A percentile compares a stretch with the other conserved stretches of the same genome.
Evolutionary conservation across 441 rosid genomes (phyloP).

Genomic region (Geranium incanum): DNA sequence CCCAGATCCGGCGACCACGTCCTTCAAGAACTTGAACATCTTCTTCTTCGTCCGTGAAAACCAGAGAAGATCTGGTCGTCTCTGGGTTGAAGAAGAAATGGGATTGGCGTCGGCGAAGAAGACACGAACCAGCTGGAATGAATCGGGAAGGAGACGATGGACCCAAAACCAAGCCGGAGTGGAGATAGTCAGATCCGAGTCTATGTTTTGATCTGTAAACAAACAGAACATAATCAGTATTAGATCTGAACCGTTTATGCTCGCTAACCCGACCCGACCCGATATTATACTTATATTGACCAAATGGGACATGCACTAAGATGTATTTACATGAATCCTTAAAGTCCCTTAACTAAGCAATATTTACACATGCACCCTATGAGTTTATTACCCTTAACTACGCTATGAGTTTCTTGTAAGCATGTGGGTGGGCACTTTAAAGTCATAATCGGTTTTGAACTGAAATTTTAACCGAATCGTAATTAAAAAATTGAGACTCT

Average conservation of each 20-base stretch:
- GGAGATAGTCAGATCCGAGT: slow-evolving; percentile 7
- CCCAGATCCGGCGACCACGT: slow-evolving; percentile 92
- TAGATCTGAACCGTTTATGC: background rate
- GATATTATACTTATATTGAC: too few species aligned
- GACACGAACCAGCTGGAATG: background rate
- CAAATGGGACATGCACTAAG: too few species aligned
- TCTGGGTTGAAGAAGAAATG: background rate
- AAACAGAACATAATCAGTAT: background rate
- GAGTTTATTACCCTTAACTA: too few species aligned
- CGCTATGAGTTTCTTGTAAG: too few species aligned
- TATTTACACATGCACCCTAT: too few species aligned
- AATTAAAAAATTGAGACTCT: too few species aligned
- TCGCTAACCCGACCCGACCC: background rate
- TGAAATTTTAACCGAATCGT: too few species aligned
- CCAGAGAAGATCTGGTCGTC: background rate
- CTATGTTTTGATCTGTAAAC: background rate
- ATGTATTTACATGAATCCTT: too few species aligned
- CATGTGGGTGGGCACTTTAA: too few species aligned
- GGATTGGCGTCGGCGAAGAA: background rate
- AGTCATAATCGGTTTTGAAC: too few species aligned
- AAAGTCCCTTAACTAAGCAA: too few species aligned
- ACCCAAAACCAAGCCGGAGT: background rate
- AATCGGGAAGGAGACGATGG: background rate
- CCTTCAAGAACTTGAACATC: slow-evolving; percentile 88
- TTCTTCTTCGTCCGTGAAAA: slow-evolving; percentile 14